Evolutionary conservation across 2,329 filamentous ascomycete genomes (phyloP), one percentile per base, ranked within the genome.

Genomic region (Aspergillus pseudotamarii): DNA sequence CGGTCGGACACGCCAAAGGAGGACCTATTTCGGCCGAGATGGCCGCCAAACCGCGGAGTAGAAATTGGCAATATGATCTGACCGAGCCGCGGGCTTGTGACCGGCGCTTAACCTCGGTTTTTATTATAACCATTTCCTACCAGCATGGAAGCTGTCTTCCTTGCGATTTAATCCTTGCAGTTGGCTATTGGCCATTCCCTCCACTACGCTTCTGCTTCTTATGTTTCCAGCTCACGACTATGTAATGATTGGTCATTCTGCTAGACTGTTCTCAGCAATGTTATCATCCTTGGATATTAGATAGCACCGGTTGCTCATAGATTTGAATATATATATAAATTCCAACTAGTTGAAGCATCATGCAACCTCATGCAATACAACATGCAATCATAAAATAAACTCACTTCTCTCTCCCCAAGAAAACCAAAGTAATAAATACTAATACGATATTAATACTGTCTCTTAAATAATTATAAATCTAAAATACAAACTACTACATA

Each of bases 11-110:
- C 57, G 32, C 48, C 67, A 9, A 66, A 66, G 19, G 71, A 73
- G 46, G 73, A 73, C 50, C 60, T 64, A 1, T 71, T 70, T 53
- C 67, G 68, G 12, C 57, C 71, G 5, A 71, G 70, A 50, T 74
- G 74, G 74, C 71, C 73, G 23, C 56, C 66, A 26, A 67, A 64
- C 12, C 69, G 69, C 14, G 64, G 70, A 11, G 54, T 75, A 46
- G 69, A 74, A 6, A 66, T 74, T 8, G 66, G 67, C 1, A 68
- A 72, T 23, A 76, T 76, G 73, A 76, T 76, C 57, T 76, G 60
- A 70, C 38, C 19, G 12, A 11, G 28, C 32, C 28, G 4, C 14
- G 11, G 48, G 26, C 48, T n/a, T 34, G 28, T 51, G 48, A 34
- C 48, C 30, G 9, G 30, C 28, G 14, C 21, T 48, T 19, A 48